Percentiles rank a stretch among this genome's conserved stretches.
These are phyloP conservation scores for Dalechampia spathulata DNA, from an alignment of 441 rosid species.

Conservation along the genomic window DNA sequence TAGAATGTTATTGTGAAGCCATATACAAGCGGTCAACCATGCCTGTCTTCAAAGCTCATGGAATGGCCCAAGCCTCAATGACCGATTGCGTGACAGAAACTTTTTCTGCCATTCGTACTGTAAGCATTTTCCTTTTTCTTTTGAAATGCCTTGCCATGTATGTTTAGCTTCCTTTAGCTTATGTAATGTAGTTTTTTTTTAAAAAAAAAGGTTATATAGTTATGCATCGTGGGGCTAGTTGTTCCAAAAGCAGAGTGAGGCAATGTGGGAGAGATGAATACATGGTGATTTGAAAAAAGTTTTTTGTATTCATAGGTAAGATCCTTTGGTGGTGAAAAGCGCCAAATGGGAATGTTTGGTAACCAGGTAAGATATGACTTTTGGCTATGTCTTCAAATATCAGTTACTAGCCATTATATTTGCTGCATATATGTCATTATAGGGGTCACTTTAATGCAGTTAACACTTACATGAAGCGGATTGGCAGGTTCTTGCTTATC, in stretches of 20 bases:
- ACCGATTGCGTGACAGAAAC: constrained; percentile 90
- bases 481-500: constrained; percentile 75
- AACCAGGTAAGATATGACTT: constrained; percentile 47
- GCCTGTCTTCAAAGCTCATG: constrained; percentile 78
- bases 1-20: constrained; percentile 35
- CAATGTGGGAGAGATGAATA: neutral
- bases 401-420: neutral
- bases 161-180: neutral
- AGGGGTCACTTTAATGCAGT: constrained; percentile 4
- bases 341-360: constrained; percentile 81
- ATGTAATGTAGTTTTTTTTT: neutral
- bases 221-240: neutral
- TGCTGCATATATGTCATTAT: neutral
- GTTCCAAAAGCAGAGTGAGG: constrained; percentile 8
- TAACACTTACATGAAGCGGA: constrained; percentile 11
- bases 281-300: constrained; percentile 11
- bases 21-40: constrained; percentile 80
- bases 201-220: neutral
- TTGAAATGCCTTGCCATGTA: constrained; percentile 5
- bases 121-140: too few relatives aligned
- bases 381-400: constrained; percentile 8
- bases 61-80: constrained; percentile 85
- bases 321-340: constrained; percentile 93
- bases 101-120: constrained; percentile 92
- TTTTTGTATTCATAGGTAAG: constrained; percentile 54